Conservation (phyloP, 495 filamentous ascomycete genomes). For the Neurospora cerealis region DNA sequence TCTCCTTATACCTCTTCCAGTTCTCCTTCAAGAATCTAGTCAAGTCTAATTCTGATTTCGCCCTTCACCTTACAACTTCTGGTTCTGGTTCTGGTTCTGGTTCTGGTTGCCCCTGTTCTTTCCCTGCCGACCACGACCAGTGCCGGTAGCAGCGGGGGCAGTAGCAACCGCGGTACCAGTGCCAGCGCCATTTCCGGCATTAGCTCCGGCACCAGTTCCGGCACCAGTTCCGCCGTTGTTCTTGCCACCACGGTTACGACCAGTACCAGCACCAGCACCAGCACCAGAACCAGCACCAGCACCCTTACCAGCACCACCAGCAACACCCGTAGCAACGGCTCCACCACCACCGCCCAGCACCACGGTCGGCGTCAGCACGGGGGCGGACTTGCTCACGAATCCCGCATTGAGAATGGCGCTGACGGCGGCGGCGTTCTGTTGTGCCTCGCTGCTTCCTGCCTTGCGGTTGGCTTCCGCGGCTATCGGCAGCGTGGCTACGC, state of each 20-base stretch:
- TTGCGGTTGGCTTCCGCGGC: conserved; percentile 28
- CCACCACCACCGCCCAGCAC: neutral
- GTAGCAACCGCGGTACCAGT: neutral
- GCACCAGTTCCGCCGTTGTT: neutral
- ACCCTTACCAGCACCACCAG: neutral
- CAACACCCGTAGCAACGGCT: neutral
- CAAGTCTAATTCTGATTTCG: neutral
- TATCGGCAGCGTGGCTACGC: conserved; percentile 25
- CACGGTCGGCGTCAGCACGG: neutral
- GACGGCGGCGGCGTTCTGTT: conserved; percentile 24
- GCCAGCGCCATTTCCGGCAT: neutral
- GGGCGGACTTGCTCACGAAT: neutral
- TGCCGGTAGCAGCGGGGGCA: neutral
- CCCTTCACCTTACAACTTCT: neutral
- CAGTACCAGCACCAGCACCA: neutral
- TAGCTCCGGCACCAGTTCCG: neutral
- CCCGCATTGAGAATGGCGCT: conserved; percentile 7
- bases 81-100: neutral
- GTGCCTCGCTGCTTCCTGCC: conserved; percentile 18
- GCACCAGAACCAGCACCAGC: neutral
- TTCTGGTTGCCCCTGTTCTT: neutral
- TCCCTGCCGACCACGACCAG: neutral
- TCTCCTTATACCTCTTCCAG: neutral
- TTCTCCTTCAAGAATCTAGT: neutral
- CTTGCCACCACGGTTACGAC: neutral